These are phyloP conservation scores for Calonectria pteridis DNA, from an alignment of 2,329 filamentous ascomycete species.

Conservation along the genomic window DNA sequence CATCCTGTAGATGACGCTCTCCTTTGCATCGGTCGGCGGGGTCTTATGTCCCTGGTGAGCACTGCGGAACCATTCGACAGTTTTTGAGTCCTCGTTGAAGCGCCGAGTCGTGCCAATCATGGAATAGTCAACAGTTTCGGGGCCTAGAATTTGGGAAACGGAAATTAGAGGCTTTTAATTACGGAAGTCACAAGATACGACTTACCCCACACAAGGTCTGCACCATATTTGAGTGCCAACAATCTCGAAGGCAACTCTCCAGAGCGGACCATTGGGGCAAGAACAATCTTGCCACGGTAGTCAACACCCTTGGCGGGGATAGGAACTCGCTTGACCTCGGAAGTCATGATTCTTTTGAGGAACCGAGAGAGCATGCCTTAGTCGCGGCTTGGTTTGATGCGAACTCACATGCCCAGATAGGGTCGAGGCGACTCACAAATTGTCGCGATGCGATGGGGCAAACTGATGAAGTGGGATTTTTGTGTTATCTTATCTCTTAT, in stretches of 20 bases:
- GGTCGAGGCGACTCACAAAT: conserved; percentile 27
- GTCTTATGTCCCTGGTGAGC: conserved; percentile 78
- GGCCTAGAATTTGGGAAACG: conserved; percentile 64
- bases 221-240: conserved; percentile 91
- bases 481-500: conserved; percentile 42
- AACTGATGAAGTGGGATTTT: conserved; percentile 25
- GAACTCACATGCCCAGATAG: conserved; percentile 20
- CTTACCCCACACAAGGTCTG: conserved; percentile 94
- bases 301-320: conserved; percentile 92
- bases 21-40: conserved; percentile 63
- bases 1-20: conserved; percentile 85
- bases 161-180: conserved; percentile 7
- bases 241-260: conserved; percentile 93
- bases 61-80: conserved; percentile 85
- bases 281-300: conserved; percentile 92
- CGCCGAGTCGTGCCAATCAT: conserved; percentile 88
- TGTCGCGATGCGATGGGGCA: conserved; percentile 34
- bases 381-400: conserved; percentile 1
- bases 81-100: conserved; percentile 80
- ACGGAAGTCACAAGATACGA: conserved; percentile 24
- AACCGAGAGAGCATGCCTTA: conserved; percentile 49
- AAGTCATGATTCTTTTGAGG: conserved; percentile 68
- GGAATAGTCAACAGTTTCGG: conserved; percentile 92
- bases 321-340: conserved; percentile 75
- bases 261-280: conserved; percentile 98